Base-by-base conservation (phyloP, 2,329 filamentous ascomycete species). In the Epichloe amarillans region DNA sequence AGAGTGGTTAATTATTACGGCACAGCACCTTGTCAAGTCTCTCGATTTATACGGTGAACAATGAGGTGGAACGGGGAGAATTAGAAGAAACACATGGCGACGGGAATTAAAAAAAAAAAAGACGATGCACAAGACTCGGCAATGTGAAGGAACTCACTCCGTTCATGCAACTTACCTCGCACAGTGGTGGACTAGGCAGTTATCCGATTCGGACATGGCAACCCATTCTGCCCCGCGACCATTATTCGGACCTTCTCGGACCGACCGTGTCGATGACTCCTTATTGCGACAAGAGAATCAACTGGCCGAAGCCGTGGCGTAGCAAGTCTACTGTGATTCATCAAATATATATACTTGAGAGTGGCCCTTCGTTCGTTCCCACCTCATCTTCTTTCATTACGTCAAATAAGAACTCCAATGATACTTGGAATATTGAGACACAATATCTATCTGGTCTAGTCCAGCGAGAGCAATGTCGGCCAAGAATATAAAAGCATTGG, bases 401-500 rank as follows among this genome's bases (percentile, higher is more conserved):
- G 14, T 12, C 19, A n/a, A 4, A 47, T 21, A 21, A 48, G 17
- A 23, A 23, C 2, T 50, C 55, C 56, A 56, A 64, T 65, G 61
- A 62, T 61, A 52, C 53, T 50, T 44, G 57, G 55, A 59, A 63
- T 62, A 64, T 46, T 49, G 26, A 30, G 54, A 51, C 3, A 50
- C 56, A 53, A 51, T 39, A 43, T 35, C 53, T 38, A 48, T 35
- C 49, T 56, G 52, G 54, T 58, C 58, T 58, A 47, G 51, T 30
- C 42, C 44, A 36, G n/a, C n/a, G 46, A 55, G 60, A 58, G 69
- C 50, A 54, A 83, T 82, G 79, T 69, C 77, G 42, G 69, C 62
- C 51, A 79, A 74, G 69, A 60, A 69, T 58, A 65, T 68, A 52
- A 86, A 83, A 66, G 77, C 82, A 62, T 78, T 83, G 52, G 76